Evolutionary conservation across 192 early-diverging fungal species (phyloP), one percentile per base, ranked within the genome.

Genomic region (Geranomyces variabilis): DNA sequence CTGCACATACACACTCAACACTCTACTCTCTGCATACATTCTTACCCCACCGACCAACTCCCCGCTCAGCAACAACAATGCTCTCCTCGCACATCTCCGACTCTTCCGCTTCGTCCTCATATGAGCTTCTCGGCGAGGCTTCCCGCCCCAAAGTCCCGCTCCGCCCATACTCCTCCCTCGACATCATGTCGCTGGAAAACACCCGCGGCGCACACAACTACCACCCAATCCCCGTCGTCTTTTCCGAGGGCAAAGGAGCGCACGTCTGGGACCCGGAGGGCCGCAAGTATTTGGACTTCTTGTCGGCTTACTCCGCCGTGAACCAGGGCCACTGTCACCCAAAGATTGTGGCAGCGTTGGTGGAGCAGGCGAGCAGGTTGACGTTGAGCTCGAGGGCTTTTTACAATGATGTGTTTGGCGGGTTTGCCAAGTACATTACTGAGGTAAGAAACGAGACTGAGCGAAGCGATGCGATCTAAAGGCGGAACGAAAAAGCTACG

Each of bases 191-290:
- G 58, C 83, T 96, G 34, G 94, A 96, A 80, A 79, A 95, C 82
- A 79, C 81, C 34, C 93, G 93, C 75, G 92, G 94, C 67, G 97
- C 97, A 44, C 95, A 97, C 91, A 99, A 97, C 87, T 99, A 99
- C 80, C 97, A 99, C 78, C 97, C 97, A 26, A 82, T 99, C 43
- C 95, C 95, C 10, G 90, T 96, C 1, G 97, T 99, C 45, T 93
- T 97, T 75, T 76, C 89, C 70, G 87, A 86, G 63, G 97, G 89
- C 43, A 41, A 95, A 75, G 97, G 97, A 15, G 87, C 93, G 17
- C 87, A 92, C 80, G 95, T 99, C 58, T 94, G 91, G 90, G 97
- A 99, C 75, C 94, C 93, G 46, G 97, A 95, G 82, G 90, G 89
- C 71, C 78, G 83, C 33, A 87, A 87, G 74, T 95, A 95, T 84